Percentiles rank a stretch among this genome's conserved stretches.
Evolutionary conservation across 2,329 filamentous ascomycete genomes (phyloP).

Genomic region (Harringtonia aguacate): DNA sequence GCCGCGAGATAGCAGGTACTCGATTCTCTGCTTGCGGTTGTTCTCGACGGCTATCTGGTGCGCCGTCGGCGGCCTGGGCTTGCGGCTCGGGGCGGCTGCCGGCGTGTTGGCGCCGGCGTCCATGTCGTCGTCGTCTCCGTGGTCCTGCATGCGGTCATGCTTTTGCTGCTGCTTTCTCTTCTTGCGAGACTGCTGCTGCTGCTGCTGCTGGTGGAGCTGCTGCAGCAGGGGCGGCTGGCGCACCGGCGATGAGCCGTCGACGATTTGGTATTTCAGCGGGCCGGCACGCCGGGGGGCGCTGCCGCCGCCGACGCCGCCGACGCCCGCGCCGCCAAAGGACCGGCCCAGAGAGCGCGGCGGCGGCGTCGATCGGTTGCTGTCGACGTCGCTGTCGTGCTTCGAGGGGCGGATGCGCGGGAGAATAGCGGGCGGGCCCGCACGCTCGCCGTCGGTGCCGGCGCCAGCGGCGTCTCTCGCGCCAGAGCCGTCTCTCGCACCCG

Average conservation of each 20-base stretch:
- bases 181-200: conserved; percentile 3
- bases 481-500: too few relatives aligned
- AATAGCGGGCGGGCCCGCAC: conserved; percentile 36
- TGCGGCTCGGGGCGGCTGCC: conserved; percentile 30
- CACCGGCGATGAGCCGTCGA: conserved; percentile 50
- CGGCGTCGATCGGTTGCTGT: conserved; percentile 41
- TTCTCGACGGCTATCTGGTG: conserved; percentile 74
- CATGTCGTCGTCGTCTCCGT: conserved; percentile 8
- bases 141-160: neutral
- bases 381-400: conserved; percentile 47
- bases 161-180: neutral
- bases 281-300: conserved; percentile 32
- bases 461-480: too few relatives aligned
- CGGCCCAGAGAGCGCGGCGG: conserved; percentile 31
- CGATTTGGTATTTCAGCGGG: conserved; percentile 47
- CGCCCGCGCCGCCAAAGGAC: conserved; percentile 21
- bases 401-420: conserved; percentile 53
- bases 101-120: conserved; percentile 5
- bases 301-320: conserved; percentile 34
- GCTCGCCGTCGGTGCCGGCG: conserved; percentile 33
- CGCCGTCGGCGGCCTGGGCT: conserved; percentile 66
- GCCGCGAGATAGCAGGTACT: conserved; percentile 69
- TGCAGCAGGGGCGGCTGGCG: conserved; percentile 22
- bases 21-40: conserved; percentile 69
- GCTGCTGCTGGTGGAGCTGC: conserved; percentile 17